Evolutionary conservation across 352 stramenopile genomes (phyloP).

Genomic region (Phytopythium kandeliae): DNA sequence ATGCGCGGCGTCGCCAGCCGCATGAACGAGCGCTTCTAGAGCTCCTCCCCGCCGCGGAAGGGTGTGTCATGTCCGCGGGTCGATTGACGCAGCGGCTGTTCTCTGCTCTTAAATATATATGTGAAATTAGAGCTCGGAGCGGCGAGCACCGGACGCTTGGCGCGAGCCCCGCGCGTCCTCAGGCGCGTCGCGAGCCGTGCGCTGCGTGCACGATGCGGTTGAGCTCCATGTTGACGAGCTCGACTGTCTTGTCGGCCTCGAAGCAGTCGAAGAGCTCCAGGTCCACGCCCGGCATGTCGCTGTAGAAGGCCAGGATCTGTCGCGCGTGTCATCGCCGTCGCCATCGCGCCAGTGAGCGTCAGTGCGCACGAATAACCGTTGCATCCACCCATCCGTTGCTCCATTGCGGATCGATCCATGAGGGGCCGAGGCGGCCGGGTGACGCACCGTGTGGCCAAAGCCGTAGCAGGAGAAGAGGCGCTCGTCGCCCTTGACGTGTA

Average conservation of each 20-base stretch:
- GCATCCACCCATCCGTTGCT: too few species aligned
- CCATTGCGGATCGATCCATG: too few species aligned
- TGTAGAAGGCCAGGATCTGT: slow-evolving; percentile 87
- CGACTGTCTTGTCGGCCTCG: slow-evolving; percentile 70
- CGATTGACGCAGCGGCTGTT: neutral
- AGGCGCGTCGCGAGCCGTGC: slow-evolving; percentile 22
- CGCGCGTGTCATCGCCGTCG: too few species aligned
- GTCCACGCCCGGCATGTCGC: slow-evolving; percentile 66
- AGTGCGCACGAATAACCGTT: too few species aligned
- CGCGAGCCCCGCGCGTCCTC: slow-evolving; percentile 9
- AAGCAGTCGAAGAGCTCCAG: slow-evolving; percentile 78
- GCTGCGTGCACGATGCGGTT: slow-evolving; percentile 59
- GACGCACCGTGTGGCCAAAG: slow-evolving; percentile 55
- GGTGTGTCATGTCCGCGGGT: slow-evolving; percentile 7
- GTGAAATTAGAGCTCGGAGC: too few species aligned
- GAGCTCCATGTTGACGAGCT: slow-evolving; percentile 67
- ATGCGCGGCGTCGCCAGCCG: slow-evolving; percentile 98
- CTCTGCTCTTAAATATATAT: slow-evolving; percentile 57
- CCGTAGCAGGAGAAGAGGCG: slow-evolving; percentile 86
- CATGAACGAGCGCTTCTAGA: slow-evolving; percentile 98
- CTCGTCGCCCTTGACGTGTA: slow-evolving; percentile 77
- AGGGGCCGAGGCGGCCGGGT: neutral
- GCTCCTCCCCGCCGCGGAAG: too few species aligned
- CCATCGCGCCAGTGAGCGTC: too few species aligned
- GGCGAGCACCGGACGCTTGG: too few species aligned